These are phyloP conservation scores for Xylariaceae sp. DNA, from an alignment of 2,329 filamentous ascomycete species.

Conservation along the genomic window DNA sequence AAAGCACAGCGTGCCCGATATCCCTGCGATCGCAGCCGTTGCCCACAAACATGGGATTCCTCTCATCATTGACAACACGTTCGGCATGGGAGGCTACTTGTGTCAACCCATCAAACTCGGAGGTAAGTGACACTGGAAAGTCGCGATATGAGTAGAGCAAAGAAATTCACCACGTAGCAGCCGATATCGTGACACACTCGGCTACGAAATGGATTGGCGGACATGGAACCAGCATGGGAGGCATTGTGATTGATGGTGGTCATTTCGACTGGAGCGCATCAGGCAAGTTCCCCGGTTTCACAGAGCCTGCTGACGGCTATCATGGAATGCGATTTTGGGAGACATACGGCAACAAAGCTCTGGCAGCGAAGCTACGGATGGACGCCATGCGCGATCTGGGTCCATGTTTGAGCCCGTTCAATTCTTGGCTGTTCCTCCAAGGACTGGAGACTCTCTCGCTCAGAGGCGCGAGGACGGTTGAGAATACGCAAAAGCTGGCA, in stretches of 20 bases:
- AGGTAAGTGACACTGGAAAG: slow-evolving; percentile 17
- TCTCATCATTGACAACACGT: slow-evolving; percentile 61
- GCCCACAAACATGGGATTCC: slow-evolving; percentile 42
- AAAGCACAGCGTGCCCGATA: slow-evolving; percentile 53
- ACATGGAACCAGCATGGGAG: slow-evolving; percentile 67
- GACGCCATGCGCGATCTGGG: slow-evolving; percentile 69
- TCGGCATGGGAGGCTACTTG: slow-evolving; percentile 67
- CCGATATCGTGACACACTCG: slow-evolving; percentile 68
- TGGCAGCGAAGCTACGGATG: slow-evolving; percentile 63
- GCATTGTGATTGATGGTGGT: slow-evolving; percentile 63
- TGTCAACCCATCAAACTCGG: slow-evolving; percentile 64
- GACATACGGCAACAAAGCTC: slow-evolving; percentile 62
- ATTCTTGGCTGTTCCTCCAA: slow-evolving; percentile 66
- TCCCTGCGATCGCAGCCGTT: slow-evolving; percentile 60
- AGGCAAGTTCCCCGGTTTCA: slow-evolving; percentile 66
- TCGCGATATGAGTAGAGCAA: background rate
- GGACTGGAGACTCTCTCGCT: slow-evolving; percentile 67
- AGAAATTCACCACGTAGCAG: slow-evolving; percentile 28
- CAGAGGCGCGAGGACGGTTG: slow-evolving; percentile 61
- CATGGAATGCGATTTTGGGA: slow-evolving; percentile 69
- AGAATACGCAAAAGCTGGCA: slow-evolving; percentile 62
- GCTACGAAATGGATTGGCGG: slow-evolving; percentile 73
- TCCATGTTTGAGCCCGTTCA: slow-evolving; percentile 65
- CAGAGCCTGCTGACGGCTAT: slow-evolving; percentile 64
- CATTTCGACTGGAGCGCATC: slow-evolving; percentile 71